A percentile compares a stretch with the other conserved stretches of the same genome.
phyloP scores from a whole-genome alignment of 257 asterid species.

The Nyctanthes arbortristis region DNA sequence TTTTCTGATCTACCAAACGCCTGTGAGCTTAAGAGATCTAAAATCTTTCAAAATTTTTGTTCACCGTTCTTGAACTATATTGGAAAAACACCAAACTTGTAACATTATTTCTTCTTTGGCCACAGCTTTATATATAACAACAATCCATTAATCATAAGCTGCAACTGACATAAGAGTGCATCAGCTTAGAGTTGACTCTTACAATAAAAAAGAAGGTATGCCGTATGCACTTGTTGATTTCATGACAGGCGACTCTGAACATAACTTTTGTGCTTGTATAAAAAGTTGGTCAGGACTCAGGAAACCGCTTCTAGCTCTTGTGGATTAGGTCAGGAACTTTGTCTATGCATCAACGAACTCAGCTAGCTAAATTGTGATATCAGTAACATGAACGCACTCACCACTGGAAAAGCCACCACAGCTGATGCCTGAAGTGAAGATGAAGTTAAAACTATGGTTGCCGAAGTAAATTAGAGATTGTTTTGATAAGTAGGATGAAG shows the following conservation, averaged over 20 bases:
- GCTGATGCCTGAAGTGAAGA: slow-evolving; percentile 65
- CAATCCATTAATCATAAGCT: too few relatives aligned
- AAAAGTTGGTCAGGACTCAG: not conserved
- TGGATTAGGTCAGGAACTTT: slow-evolving; percentile 19
- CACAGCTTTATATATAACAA: too few relatives aligned
- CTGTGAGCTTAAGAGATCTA: too few relatives aligned
- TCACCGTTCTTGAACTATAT: too few relatives aligned
- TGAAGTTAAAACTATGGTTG: slow-evolving; percentile 18
- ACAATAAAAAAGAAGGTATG: slow-evolving; percentile 15
- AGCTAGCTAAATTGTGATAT: slow-evolving; percentile 49
- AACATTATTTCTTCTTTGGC: too few relatives aligned
- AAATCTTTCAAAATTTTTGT: too few relatives aligned
- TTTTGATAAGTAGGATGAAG: not conserved
- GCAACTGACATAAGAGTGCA: not conserved
- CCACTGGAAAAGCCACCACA: slow-evolving; percentile 61
- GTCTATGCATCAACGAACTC: slow-evolving; percentile 12
- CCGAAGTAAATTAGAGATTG: not conserved
- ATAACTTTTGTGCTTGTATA: slow-evolving; percentile 2
- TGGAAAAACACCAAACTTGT: too few relatives aligned
- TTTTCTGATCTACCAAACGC: too few relatives aligned
- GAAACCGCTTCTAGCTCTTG: too few relatives aligned
- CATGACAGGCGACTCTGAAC: slow-evolving; percentile 15
- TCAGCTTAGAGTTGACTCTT: not conserved
- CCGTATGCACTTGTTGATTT: slow-evolving; percentile 7
- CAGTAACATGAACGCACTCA: slow-evolving; percentile 52